Evolutionary conservation across 495 filamentous ascomycete species (phyloP).

Genomic region (Annulohypoxylon moriforme): DNA sequence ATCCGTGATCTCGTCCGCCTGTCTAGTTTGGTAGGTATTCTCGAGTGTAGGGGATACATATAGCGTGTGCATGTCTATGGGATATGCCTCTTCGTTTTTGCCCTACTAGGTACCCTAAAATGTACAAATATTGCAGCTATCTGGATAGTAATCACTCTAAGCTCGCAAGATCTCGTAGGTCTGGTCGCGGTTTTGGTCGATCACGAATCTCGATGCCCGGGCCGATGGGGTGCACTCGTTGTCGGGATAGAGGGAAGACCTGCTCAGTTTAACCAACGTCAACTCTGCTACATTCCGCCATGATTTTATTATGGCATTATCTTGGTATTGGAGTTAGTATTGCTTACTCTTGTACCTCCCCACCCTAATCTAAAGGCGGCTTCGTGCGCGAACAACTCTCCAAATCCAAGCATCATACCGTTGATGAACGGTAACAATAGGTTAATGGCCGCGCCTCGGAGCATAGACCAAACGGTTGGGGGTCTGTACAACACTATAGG

Average conservation of each 20-base stretch:
- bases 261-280: constrained; percentile 31
- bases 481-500: constrained; percentile 90
- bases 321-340: neutral
- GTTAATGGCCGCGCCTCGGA: constrained; percentile 94
- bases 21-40: constrained; percentile 7
- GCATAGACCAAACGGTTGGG: constrained; percentile 83
- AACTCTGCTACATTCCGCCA: neutral
- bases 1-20: neutral
- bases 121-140: constrained; percentile 19
- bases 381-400: constrained; percentile 96
- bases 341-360: constrained; percentile 87
- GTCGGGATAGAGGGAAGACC: constrained; percentile 62
- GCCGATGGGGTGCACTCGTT: constrained; percentile 60
- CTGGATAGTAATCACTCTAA: constrained; percentile 55
- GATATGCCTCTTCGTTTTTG: constrained; percentile 2
- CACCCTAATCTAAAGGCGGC: constrained; percentile 91
- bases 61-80: constrained; percentile 4
- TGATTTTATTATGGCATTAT: neutral
- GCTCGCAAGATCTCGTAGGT: constrained; percentile 60
- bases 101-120: constrained; percentile 13
- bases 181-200: constrained; percentile 49
- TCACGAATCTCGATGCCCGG: constrained; percentile 65
- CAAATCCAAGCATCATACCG: constrained; percentile 97
- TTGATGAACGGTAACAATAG: constrained; percentile 95
- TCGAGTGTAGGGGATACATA: neutral